Evolutionary conservation across 805 yeast genomes (phyloP), one percentile per base, ranked within the genome.

Genomic region (Millerago galiae): DNA sequence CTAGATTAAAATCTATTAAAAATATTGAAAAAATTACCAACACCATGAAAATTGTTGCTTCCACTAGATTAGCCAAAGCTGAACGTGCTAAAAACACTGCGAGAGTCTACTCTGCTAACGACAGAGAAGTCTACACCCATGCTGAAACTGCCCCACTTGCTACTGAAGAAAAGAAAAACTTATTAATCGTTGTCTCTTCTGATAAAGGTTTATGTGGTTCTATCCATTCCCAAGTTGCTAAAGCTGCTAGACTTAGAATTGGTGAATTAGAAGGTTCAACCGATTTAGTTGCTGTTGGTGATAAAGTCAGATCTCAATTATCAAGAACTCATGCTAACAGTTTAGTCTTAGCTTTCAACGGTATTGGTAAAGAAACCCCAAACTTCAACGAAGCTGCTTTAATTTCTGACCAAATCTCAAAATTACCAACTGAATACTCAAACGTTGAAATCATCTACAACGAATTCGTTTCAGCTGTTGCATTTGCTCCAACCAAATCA

Each of bases 151-250:
- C 72, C 49, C 65, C 73, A 44, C 62, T 75, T 46, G 75, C 68
- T 55, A 47, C 56, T 35, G 67, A 74, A 48, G 70, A 63, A 41
- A 74, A 74, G 60, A 85, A 82, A 70, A 79, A 84, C 52, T 78
- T 93, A 62, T 69, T 91, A 55, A 74, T 91, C 61, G 96, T 90
- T 45, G 79, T 89, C 51, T 83, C 98, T 38, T 88, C 96, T 47
- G 99, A 93, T 74, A 93, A 93, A 75, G 99, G 99, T 64, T 79
- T 93, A 60, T 93, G 99, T 79, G 99, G 99, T 59, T 90, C 98
- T 37, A 88, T 93, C 63, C 99, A 93, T 74, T 80, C 99, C 41
- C 95, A 87, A 72, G 71, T 91, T 58, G 84, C 96, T 57, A 89
- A 91, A 72, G 79, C 84, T 50, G 84, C 95, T 48, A 87, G 95